Evolutionary conservation across 805 yeast species (phyloP), one percentile per base, ranked within the genome.

Genomic region (Teunomyces pallodes): DNA sequence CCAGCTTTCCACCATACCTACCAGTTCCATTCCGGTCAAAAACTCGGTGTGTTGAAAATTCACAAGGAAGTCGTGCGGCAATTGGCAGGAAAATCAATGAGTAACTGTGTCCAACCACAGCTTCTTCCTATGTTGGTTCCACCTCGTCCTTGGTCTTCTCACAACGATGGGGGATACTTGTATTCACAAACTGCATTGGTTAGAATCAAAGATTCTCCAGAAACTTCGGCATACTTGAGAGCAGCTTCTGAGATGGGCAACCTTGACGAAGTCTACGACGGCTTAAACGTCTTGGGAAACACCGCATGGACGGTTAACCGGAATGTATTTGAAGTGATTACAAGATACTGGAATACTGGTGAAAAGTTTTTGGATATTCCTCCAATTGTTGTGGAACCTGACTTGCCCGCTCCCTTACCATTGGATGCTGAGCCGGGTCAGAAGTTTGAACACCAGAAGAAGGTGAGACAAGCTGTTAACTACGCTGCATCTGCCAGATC

Each of bases 221-320:
- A 94, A 66, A 97, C 94, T 54, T 66, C 77, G 24, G 97, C 96
- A 0, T 94, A 94, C 61, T 74, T 92, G 44, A 85, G 82, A 58
- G 94, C 95, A 0, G 96, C 97, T 2, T 81, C 90, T 8, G 83
- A 82, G 27, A 75, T 84, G 26, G 81, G 83, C 8, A 81, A 80
- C 43, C 69, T 94, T 50, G 82, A 81, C 36, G 67, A 74, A 10
- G 86, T 94, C 12, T 87, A 84, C 59, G 78, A 81, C 44, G 98
- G 97, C 3, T 74, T 91, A 50, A 90, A 90, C 61, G 92, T 87
- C 10, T 69, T 92, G 47, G 98, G 98, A 6, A 70, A 76, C 35
- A 87, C 98, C 2, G 78, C 96, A 0, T 94, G 99, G 99, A 87
- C 97, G 0, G 84, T 94, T 30, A 94, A 94, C 64, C 79, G 82